phyloP scores from a whole-genome alignment of 257 asterid species.

The Henckelia pumila region DNA sequence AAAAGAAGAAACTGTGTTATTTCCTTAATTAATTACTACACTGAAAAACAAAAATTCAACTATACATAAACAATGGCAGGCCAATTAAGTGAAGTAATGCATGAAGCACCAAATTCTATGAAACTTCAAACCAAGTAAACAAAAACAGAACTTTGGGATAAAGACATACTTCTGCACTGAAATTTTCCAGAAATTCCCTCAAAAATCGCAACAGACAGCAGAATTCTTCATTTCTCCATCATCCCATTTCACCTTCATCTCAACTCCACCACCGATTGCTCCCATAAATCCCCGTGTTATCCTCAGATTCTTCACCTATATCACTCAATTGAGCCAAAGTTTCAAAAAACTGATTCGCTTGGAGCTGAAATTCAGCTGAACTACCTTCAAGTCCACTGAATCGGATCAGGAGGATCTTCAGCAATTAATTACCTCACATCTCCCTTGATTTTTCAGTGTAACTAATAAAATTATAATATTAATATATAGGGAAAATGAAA shows the following conservation, averaged over 20 bases:
- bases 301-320: slow-evolving; percentile 25
- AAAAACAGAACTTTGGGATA: slow-evolving; percentile 9
- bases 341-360: not conserved
- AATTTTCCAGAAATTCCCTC: slow-evolving; percentile 27
- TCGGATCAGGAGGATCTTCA: not conserved
- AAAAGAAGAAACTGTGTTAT: too few relatives aligned
- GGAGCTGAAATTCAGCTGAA: slow-evolving; percentile 25
- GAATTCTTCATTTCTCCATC: slow-evolving; percentile 25
- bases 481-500: too few relatives aligned
- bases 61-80: too few relatives aligned
- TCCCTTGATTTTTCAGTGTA: not conserved
- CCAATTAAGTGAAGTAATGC: slow-evolving; percentile 26
- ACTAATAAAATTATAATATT: too few relatives aligned
- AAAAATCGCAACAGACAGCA: slow-evolving; percentile 31
- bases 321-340: slow-evolving; percentile 13
- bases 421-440: not conserved
- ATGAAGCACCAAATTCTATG: slow-evolving; percentile 12
- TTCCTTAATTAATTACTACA: too few relatives aligned
- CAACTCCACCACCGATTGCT: slow-evolving; percentile 20
- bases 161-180: slow-evolving; percentile 19
- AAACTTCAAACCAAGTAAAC: slow-evolving; percentile 18
- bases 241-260: slow-evolving; percentile 14
- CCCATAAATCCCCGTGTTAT: slow-evolving; percentile 20
- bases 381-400: not conserved
- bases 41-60: too few relatives aligned